Conservation (phyloP, 306 rosid genomes). For the Dalbergia cochinchinensis region DNA sequence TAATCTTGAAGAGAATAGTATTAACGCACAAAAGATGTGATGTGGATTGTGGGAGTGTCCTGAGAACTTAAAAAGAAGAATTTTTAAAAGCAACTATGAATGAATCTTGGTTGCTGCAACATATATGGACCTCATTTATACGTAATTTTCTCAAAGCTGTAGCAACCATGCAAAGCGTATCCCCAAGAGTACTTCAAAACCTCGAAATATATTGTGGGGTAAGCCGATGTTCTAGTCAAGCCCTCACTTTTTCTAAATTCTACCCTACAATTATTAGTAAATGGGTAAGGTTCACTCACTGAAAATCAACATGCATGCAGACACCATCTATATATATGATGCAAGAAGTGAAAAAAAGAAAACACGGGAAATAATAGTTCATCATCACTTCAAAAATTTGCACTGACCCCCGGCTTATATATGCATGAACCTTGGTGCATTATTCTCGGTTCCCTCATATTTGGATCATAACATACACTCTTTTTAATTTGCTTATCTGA, state of each 20-base stretch:
- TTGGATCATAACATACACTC: background rate
- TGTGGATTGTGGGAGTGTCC: no score
- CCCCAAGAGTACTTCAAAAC: background rate
- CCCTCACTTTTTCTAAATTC: background rate
- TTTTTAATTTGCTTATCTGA: background rate
- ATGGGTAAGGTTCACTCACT: background rate
- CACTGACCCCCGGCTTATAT: background rate
- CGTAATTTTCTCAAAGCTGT: background rate
- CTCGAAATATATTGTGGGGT: slow-evolving; percentile 5
- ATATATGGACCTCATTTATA: background rate
- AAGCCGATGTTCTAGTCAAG: background rate
- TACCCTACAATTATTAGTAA: background rate
- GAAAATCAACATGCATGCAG: background rate
- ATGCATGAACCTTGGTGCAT: background rate
- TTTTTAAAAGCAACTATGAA: background rate
- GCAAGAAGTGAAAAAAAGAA: background rate
- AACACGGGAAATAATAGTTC: background rate
- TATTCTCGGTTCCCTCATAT: background rate
- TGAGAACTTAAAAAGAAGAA: no score
- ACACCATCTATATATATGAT: no score
- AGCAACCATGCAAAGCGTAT: background rate
- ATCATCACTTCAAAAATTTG: background rate
- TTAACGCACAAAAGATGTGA: no score
- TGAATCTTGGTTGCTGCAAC: background rate
- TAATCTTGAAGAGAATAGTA: no score